Conservation (phyloP, 352 stramenopile genomes). For the Pythium chondricola region DNA sequence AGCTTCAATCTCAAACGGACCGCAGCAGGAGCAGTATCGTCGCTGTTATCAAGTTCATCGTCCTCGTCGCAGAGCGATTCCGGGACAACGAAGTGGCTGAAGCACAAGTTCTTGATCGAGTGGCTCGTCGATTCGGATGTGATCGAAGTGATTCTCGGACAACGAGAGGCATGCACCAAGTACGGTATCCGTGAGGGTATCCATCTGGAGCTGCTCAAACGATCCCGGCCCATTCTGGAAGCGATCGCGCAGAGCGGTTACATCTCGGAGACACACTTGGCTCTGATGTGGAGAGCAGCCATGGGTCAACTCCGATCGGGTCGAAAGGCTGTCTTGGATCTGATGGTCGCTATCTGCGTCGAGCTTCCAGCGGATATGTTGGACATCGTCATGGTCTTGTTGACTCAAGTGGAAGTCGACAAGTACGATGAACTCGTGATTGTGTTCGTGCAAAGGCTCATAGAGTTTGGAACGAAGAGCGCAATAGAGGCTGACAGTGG, state of each 20-base stretch:
- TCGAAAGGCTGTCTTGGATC: constrained; percentile 64
- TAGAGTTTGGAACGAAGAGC: constrained; percentile 67
- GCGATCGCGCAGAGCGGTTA: constrained; percentile 51
- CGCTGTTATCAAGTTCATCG: constrained; percentile 7
- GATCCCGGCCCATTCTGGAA: constrained; percentile 60
- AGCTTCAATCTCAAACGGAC: constrained; percentile 39
- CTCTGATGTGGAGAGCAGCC: constrained; percentile 70
- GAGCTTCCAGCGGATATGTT: constrained; percentile 68
- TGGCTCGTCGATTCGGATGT: constrained; percentile 76
- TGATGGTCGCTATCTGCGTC: constrained; percentile 57
- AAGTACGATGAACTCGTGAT: constrained; percentile 78
- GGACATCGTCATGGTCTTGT: constrained; percentile 64
- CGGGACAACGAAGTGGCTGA: constrained; percentile 60
- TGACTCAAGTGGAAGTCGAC: constrained; percentile 60
- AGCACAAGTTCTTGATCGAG: constrained; percentile 64
- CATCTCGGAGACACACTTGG: constrained; percentile 59
- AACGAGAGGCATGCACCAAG: constrained; percentile 55
- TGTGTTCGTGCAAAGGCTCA: constrained; percentile 72
- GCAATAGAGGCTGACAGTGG: constrained; percentile 61
- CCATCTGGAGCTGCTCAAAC: constrained; percentile 80
- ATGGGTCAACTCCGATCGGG: constrained; percentile 62
- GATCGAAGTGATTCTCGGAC: constrained; percentile 74
- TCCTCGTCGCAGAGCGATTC: constrained; percentile 16
- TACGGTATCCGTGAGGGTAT: constrained; percentile 70
- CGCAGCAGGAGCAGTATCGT: constrained; percentile 19